These are phyloP conservation scores for Thyridium curvatum DNA, from an alignment of 2,329 filamentous ascomycete species.

Conservation along the genomic window DNA sequence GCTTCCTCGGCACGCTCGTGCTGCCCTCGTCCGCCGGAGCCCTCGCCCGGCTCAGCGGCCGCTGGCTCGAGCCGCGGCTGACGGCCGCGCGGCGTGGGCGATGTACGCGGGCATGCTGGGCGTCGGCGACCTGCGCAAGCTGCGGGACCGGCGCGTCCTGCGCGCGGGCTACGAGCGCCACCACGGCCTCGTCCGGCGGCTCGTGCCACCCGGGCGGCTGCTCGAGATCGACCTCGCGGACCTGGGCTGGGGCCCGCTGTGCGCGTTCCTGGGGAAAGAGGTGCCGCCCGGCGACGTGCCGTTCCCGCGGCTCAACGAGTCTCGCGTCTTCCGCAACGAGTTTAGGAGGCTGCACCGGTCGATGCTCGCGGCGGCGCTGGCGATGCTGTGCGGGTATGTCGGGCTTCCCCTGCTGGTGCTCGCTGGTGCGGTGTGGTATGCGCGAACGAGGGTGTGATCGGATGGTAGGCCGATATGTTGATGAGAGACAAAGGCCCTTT, in stretches of 20 bases:
- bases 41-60: slow-evolving; percentile 1
- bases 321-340: no score
- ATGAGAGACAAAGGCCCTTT: no score
- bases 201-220: not conserved
- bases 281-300: not conserved
- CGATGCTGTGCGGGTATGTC: no score
- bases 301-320: not conserved
- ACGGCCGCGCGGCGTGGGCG: not conserved
- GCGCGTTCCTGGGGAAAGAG: not conserved
- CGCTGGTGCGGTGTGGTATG: no score
- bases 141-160: no score
- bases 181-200: slow-evolving; percentile 1
- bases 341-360: no score
- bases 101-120: slow-evolving; percentile 9
- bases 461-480: no score
- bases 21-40: not conserved
- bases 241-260: not conserved
- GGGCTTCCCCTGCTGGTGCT: no score
- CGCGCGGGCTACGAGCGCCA: slow-evolving; percentile 3
- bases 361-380: no score
- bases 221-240: not conserved
- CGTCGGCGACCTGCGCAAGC: no score
- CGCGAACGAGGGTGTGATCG: no score
- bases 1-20: not conserved
- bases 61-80: not conserved